phyloP scores from a whole-genome alignment of 768 basidiomycete species.

The Dendrothele bispora region DNA sequence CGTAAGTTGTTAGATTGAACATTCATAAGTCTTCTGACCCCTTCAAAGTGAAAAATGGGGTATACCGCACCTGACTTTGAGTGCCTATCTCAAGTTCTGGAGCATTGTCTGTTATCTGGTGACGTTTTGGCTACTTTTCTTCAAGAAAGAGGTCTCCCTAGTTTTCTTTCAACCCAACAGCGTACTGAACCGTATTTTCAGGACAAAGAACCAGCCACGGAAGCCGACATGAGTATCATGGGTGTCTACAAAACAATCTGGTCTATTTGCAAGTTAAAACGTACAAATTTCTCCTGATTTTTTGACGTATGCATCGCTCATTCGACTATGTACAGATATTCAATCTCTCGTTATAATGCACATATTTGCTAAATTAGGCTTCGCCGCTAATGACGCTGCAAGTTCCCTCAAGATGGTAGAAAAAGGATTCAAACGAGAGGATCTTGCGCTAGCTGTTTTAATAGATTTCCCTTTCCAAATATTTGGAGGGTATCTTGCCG shows the following conservation, averaged over 20 bases:
- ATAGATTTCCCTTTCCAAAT: slow-evolving; percentile 99
- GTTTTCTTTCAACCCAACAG: background rate
- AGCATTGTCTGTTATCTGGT: slow-evolving; percentile 75
- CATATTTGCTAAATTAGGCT: slow-evolving; percentile 90
- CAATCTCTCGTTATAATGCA: slow-evolving; percentile 86
- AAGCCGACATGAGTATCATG: slow-evolving; percentile 86
- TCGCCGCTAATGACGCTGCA: slow-evolving; percentile 90
- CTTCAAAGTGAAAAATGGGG: slow-evolving; percentile 70
- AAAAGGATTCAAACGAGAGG: slow-evolving; percentile 94
- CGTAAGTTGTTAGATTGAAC: slow-evolving; percentile 55
- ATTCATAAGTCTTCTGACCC: background rate
- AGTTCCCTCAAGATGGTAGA: slow-evolving; percentile 94
- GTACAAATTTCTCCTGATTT: slow-evolving; percentile 41
- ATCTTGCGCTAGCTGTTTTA: slow-evolving; percentile 91
- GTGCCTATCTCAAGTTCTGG: slow-evolving; percentile 87
- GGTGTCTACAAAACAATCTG: slow-evolving; percentile 94
- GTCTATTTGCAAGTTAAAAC: slow-evolving; percentile 87
- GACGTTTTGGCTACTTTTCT: slow-evolving; percentile 85
- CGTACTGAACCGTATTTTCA: slow-evolving; percentile 25
- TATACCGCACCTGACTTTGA: slow-evolving; percentile 67
- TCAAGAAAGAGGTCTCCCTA: slow-evolving; percentile 79
- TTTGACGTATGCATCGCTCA: slow-evolving; percentile 3
- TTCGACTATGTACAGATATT: slow-evolving; percentile 60
- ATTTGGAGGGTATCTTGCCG: slow-evolving; percentile 90
- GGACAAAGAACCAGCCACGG: slow-evolving; percentile 74